Percentiles rank a stretch among this genome's conserved stretches.
These are phyloP conservation scores for Daldinia concentrica DNA, from an alignment of 495 filamentous ascomycete species.

Conservation along the genomic window DNA sequence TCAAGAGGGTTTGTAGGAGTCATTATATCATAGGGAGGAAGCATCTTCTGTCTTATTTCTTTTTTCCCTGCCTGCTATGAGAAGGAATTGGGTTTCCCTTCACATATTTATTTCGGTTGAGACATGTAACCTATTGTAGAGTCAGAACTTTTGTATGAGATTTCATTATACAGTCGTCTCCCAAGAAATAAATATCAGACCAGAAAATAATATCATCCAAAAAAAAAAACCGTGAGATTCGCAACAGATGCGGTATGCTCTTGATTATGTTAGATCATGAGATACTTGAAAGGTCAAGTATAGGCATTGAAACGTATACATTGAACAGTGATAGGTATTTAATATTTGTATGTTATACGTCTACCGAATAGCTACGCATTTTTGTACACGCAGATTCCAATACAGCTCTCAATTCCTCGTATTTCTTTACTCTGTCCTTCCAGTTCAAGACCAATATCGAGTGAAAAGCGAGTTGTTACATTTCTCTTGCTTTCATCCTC, in stretches of 20 bases:
- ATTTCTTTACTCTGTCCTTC: neutral
- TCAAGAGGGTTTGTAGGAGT: slow-evolving; percentile 4
- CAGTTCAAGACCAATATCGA: neutral
- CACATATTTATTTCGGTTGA: neutral
- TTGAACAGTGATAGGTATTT: slow-evolving; percentile 5
- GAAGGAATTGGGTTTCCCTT: neutral
- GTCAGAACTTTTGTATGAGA: neutral
- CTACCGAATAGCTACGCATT: slow-evolving; percentile 20
- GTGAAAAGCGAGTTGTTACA: neutral
- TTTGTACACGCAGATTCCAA: slow-evolving; percentile 8
- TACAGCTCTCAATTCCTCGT: neutral
- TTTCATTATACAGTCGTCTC: neutral
- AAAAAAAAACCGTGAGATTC: too few species aligned
- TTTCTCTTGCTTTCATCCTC: neutral
- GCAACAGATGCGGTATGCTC: too few species aligned
- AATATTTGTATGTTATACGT: slow-evolving; percentile 30
- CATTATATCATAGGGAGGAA: neutral
- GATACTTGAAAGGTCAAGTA: too few species aligned
- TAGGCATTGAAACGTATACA: neutral
- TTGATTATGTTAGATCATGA: too few species aligned
- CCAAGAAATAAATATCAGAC: neutral
- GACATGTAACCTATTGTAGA: neutral
- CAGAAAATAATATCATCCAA: neutral
- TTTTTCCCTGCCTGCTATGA: neutral
- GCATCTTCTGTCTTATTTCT: slow-evolving; percentile 8